phyloP scores from a whole-genome alignment of 2,329 filamentous ascomycete genomes.

The Penicillium aurantiogriseum region DNA sequence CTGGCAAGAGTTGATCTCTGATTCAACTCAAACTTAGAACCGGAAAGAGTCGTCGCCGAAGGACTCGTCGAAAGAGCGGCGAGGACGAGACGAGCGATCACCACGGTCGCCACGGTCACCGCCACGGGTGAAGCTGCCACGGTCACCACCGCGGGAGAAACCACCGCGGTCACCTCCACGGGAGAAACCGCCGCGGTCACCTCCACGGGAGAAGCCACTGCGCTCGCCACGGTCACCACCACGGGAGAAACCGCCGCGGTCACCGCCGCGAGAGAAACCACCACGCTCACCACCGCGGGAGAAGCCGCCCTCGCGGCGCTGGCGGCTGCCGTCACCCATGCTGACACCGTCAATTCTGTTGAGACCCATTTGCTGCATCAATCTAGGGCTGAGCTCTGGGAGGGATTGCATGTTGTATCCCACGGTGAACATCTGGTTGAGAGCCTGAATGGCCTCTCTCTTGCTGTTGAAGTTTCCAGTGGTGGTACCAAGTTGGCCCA shows the following conservation, averaged over 20 bases:
- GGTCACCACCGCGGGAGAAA: neutral
- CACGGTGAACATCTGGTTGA: conserved; percentile 47
- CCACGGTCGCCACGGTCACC: conserved; percentile 4
- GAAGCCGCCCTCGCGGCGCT: conserved; percentile 1
- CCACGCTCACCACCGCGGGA: neutral
- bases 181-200: conserved; percentile 2
- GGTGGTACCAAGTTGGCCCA: conserved; percentile 24
- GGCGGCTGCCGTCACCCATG: conserved; percentile 4
- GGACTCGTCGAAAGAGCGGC: neutral
- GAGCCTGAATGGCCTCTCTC: conserved; percentile 41
- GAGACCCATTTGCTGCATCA: conserved; percentile 34
- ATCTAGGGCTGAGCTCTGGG: conserved; percentile 30
- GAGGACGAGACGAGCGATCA: conserved; percentile 6
- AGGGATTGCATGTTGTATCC: conserved; percentile 49
- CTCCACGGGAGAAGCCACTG: conserved; percentile 2
- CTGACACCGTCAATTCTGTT: conserved; percentile 26
- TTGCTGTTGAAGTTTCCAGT: conserved; percentile 34
- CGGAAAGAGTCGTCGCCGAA: conserved; percentile 7
- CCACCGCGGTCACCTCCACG: neutral
- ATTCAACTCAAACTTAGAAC: conserved; percentile 5
- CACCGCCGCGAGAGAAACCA: conserved; percentile 1
- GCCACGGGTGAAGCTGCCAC: conserved; percentile 9
- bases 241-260: conserved; percentile 2
- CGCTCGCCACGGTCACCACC: conserved; percentile 1
- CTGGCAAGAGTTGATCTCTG: neutral